Evolutionary conservation across 2,329 filamentous ascomycete species (phyloP), one percentile per base, ranked within the genome.

Genomic region (Aspergillus clavatus): DNA sequence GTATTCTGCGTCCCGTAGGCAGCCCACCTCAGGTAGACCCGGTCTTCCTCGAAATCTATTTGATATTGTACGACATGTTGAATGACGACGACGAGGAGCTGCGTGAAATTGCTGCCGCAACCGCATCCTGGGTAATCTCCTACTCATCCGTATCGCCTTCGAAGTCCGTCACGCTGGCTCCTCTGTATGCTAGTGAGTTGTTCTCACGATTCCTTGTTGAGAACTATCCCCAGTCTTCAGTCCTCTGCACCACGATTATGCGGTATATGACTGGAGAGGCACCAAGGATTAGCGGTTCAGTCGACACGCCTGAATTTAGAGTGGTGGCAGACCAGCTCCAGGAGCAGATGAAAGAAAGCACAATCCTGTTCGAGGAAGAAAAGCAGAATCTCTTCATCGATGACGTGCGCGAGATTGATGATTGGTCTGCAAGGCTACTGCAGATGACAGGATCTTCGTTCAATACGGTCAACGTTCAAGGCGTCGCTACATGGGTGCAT

Each of bases 361-460:
- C 63, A 0, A 62, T 65, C 51, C 78, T 98, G 0, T 98, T 98
- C 62, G 84, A 80, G 0, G 78, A 89, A 45, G 93, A 98, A 68
- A 90, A 94, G 63, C 89, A 95, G 63, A 98, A 98, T 62, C 76
- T 96, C n/a, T 97, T 88, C 65, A 73, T 91, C 40, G 91, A 97
- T 63, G 83, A 89, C 55, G 80, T 88, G 5, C 76, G 82, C 38
- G 90, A 96, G 64, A 75, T 82, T 3, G 69, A 75, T 14, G 64
- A 81, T n/a, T 96, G 89, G 89, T 69, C 76, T 0, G 65, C 63
- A 12, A 70, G 80, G 2, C 68, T 86, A 23, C 50, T 55, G 5
- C 48, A 54, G 0, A 46, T 74, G 3, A 48, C 54, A 3, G 35
- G 47, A n/a, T 18, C 38, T 7, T 48, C 61, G 3, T 57, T 66